phyloP scores from a whole-genome alignment of 257 asterid species.

The Nicotiana otophora region DNA sequence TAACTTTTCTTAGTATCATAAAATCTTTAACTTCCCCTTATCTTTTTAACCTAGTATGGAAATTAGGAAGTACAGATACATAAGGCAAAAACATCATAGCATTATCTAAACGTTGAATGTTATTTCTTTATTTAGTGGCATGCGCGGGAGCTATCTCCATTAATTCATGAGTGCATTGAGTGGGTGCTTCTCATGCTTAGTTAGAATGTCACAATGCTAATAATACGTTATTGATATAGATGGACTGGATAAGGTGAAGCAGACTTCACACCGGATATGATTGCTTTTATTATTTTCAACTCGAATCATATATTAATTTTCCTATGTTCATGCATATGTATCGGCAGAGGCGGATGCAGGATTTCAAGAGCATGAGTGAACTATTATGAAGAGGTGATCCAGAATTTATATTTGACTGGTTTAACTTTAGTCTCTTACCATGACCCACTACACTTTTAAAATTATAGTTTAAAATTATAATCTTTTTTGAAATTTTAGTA shows the following conservation, averaged over 20 bases:
- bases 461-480: no score
- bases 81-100: not conserved
- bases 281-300: no score
- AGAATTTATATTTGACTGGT: no score
- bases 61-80: not conserved
- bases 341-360: rapidly evolving
- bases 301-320: no score
- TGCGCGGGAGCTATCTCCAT: not conserved
- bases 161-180: conserved; percentile 5
- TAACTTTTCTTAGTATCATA: no score
- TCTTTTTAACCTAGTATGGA: not conserved
- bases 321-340: no score
- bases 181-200: not conserved
- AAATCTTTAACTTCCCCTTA: not conserved
- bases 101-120: not conserved
- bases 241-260: not conserved
- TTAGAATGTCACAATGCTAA: not conserved
- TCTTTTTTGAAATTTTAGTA: no score
- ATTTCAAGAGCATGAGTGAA: no score
- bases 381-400: no score
- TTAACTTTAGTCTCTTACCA: no score
- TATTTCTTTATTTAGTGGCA: not conserved
- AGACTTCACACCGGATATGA: not conserved
- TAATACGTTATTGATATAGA: not conserved
- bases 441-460: no score